These are phyloP conservation scores for Biscogniauxia sp. DNA, from an alignment of 2,329 filamentous ascomycete species.

Conservation along the genomic window DNA sequence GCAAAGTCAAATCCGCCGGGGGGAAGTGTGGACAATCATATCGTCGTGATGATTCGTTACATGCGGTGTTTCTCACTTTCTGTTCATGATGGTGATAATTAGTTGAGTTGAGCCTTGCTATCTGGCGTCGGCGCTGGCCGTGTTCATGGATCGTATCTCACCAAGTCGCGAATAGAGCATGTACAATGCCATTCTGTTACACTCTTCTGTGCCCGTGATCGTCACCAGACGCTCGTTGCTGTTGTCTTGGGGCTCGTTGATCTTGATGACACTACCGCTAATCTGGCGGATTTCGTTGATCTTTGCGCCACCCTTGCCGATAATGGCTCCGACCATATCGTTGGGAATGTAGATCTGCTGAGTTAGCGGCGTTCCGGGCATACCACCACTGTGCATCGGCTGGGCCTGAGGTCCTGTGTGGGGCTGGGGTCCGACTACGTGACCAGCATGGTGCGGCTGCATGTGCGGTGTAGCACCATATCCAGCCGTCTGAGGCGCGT, in stretches of 20 bases:
- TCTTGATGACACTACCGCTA: slow-evolving; percentile 98
- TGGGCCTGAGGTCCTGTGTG: slow-evolving; percentile 69
- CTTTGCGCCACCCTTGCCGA: slow-evolving; percentile 96
- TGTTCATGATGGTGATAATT: slow-evolving; percentile 25
- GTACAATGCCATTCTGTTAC: slow-evolving; percentile 99
- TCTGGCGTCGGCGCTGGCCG: slow-evolving; percentile 12
- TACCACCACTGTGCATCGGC: slow-evolving; percentile 65
- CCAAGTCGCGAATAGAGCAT: slow-evolving; percentile 98
- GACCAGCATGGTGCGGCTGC: slow-evolving; percentile 67
- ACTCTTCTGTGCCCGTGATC: slow-evolving; percentile 95
- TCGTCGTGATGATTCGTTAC: slow-evolving; percentile 18
- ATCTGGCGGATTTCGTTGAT: slow-evolving; percentile 99
- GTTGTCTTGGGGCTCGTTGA: slow-evolving; percentile 98
- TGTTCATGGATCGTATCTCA: slow-evolving; percentile 43
- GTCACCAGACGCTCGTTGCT: slow-evolving; percentile 97
- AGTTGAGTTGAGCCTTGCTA: slow-evolving; percentile 18
- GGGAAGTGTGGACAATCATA: slow-evolving; percentile 16
- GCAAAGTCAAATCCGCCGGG: slow-evolving; percentile 11
- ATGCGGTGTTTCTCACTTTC: slow-evolving; percentile 34
- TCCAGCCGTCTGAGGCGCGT: slow-evolving; percentile 71
- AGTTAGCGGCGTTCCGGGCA: slow-evolving; percentile 82
- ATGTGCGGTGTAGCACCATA: slow-evolving; percentile 81
- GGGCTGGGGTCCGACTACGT: slow-evolving; percentile 60
- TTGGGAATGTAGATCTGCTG: slow-evolving; percentile 99
- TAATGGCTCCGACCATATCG: slow-evolving; percentile 99